Evolutionary conservation across 2,329 filamentous ascomycete genomes (phyloP).

Genomic region (Penicillium sp.): DNA sequence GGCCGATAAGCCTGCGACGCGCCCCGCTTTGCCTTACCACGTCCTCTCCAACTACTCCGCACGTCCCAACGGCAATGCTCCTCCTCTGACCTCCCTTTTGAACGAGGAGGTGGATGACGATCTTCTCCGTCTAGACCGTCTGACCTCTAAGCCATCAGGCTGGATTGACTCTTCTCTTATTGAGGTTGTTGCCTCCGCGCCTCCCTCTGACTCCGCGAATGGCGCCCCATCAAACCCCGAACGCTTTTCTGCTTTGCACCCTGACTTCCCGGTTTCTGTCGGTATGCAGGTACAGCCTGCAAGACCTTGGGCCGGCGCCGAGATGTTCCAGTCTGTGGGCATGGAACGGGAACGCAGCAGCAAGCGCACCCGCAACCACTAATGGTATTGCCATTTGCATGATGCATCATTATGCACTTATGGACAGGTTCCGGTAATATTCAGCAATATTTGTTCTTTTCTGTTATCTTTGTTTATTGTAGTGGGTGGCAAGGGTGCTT

Average conservation of each 20-base stretch:
- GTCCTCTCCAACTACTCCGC: constrained; percentile 48
- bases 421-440: background rate
- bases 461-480: background rate
- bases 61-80: constrained; percentile 45
- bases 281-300: constrained; percentile 45
- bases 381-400: background rate
- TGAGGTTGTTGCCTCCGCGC: constrained; percentile 38
- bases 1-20: constrained; percentile 50
- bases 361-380: constrained; percentile 25
- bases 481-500: background rate
- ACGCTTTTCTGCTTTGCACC: constrained; percentile 42
- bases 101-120: constrained; percentile 51
- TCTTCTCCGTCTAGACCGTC: constrained; percentile 41
- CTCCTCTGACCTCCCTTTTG: constrained; percentile 45
- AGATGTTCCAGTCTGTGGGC: constrained; percentile 26
- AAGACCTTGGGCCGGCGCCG: constrained; percentile 19
- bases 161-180: constrained; percentile 45
- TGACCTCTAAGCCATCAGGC: constrained; percentile 38
- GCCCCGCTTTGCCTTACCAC: constrained; percentile 48
- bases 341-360: constrained; percentile 27
- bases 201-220: constrained; percentile 27
- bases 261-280: constrained; percentile 46
- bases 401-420: background rate
- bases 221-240: constrained; percentile 35
- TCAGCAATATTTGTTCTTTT: background rate